Evolutionary conservation across 2,329 filamentous ascomycete species (phyloP).

Genomic region (Nigrospora oryzae): DNA sequence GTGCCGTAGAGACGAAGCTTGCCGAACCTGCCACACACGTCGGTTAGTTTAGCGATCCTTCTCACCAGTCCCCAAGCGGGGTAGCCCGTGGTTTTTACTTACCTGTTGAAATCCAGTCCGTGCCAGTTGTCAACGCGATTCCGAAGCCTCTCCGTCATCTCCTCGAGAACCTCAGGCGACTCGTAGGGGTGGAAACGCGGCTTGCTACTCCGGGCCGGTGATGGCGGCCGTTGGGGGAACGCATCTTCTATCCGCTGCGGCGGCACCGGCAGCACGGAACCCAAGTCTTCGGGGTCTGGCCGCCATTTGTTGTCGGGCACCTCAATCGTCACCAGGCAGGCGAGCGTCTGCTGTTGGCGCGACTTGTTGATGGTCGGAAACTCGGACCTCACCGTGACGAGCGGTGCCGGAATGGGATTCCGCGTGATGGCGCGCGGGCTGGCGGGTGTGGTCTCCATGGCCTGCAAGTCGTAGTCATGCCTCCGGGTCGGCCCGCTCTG

Average conservation of each 20-base stretch:
- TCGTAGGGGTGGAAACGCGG: constrained; percentile 65
- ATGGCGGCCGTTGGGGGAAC: constrained; percentile 45
- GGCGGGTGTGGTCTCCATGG: constrained; percentile 80
- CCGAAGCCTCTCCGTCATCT: constrained; percentile 78
- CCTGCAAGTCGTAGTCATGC: constrained; percentile 92
- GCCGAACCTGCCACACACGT: constrained; percentile 57
- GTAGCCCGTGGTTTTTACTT: constrained; percentile 13
- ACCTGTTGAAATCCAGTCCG: constrained; percentile 82
- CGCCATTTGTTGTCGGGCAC: constrained; percentile 89
- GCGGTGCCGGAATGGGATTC: constrained; percentile 84
- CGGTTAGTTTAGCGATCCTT: background rate
- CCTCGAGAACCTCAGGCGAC: constrained; percentile 66
- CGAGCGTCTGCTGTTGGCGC: constrained; percentile 88
- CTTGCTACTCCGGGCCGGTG: constrained; percentile 44
- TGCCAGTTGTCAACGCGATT: constrained; percentile 98
- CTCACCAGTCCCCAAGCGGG: too few relatives aligned
- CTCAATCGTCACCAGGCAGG: constrained; percentile 88
- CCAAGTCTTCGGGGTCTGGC: constrained; percentile 74
- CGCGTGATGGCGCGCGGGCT: constrained; percentile 64
- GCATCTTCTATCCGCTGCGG: constrained; percentile 43
- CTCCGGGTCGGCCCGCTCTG: constrained; percentile 63
- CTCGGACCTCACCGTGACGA: constrained; percentile 91
- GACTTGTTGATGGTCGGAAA: constrained; percentile 91
- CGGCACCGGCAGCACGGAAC: constrained; percentile 35
- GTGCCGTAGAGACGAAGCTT: constrained; percentile 85